Base-by-base conservation (phyloP, 768 basidiomycete species). In the Gloeophyllum trabeum region DNA sequence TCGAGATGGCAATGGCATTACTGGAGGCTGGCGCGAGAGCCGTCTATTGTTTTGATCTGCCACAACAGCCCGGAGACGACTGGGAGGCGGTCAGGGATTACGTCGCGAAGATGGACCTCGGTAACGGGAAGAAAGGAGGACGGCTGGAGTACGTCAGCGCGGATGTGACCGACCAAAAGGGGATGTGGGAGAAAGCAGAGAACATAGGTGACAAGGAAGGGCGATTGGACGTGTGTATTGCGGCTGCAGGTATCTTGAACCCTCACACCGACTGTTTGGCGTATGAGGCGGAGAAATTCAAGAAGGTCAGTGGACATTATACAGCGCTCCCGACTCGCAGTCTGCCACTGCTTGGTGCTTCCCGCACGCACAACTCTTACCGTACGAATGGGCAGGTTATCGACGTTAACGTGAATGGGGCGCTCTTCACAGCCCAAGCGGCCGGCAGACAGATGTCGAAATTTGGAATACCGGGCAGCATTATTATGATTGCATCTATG, bases 1-100 rank as follows among this genome's bases (percentile, higher is more conserved):
- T 90, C 14, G 87, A 90, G 62, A 81, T 83, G 79, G 82, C 82
- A 24, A 61, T 87, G 43, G 75, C 78, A 3, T 61, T 88, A 30
- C 71, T 72, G 34, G 86, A 88, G 61, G 79, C 75, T 12, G 85
- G 85, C 24, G 81, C 80, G 4, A 67, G 73, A 5, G 77, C 67
- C 0, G 67, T 84, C 14, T 84, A 85, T 56, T 82, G 80, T 53
- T 60, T 82, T 7, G 83, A 85, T 55, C 63, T 85, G 6, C 71
- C 79, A 1, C 45, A 32, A 32, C 28, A 32, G 28, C 75, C 83
- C 0, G 75, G 75, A 1, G 67, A 66, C 1, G 80, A 79, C 51
- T 85, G 77, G 69, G 16, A 32, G 10, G 47, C 64, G 47, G 75
- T 76, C n/a, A 60, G 56, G 18, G 71, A 69, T 24, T 83, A 73